Evolutionary conservation across 768 basidiomycete genomes (phyloP).

Genomic region (Boletus vermiculosoides): DNA sequence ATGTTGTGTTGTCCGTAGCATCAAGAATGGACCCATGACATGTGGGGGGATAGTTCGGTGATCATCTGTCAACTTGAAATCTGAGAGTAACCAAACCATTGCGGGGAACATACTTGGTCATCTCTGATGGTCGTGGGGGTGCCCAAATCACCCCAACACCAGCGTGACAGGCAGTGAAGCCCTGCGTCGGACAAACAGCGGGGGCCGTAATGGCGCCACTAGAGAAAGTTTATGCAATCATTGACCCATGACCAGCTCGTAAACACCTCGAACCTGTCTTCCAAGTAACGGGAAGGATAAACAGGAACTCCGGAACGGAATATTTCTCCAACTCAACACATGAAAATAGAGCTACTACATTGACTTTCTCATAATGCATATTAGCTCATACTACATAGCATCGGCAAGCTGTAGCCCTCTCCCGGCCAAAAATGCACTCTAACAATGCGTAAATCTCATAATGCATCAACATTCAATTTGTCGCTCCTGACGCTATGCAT

Average conservation of each 20-base stretch:
- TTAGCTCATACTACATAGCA: too few species aligned
- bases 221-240: neutral
- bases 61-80: neutral
- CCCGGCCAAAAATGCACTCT: too few species aligned
- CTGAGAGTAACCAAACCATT: neutral
- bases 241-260: neutral
- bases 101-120: neutral
- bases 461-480: too few species aligned
- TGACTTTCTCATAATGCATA: too few species aligned
- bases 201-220: neutral
- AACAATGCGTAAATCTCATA: too few species aligned
- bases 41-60: neutral
- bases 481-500: too few species aligned
- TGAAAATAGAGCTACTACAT: neutral
- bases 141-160: neutral
- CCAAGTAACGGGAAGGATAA: neutral
- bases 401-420: too few species aligned
- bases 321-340: neutral
- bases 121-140: neutral
- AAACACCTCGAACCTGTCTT: neutral
- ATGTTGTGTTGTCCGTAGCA: slow-evolving; percentile 1
- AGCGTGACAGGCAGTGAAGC: too few species aligned
- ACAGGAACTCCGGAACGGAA: neutral
- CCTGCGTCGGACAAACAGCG: neutral
- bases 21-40: neutral